Conservation (phyloP, 345 rosid genomes). For the Excoecaria agallocha region DNA sequence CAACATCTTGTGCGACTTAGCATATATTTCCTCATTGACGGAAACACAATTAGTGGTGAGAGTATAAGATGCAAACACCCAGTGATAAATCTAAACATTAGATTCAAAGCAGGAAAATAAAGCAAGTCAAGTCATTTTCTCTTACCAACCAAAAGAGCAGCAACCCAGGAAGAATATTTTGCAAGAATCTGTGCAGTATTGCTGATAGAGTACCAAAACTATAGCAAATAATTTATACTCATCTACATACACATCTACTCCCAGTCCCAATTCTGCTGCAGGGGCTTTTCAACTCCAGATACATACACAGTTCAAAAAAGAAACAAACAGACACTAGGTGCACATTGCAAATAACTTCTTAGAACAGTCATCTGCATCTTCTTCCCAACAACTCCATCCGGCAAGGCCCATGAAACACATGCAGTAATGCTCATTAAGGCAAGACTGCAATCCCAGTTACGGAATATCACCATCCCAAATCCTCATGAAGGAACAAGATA, state of each 20-base stretch:
- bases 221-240: conserved; percentile 52
- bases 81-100: conserved; percentile 12
- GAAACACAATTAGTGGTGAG: conserved; percentile 21
- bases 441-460: conserved; percentile 25
- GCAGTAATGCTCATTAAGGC: conserved; percentile 34
- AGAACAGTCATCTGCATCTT: conserved; percentile 29
- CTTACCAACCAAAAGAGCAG: conserved; percentile 74
- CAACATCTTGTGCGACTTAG: conserved; percentile 27
- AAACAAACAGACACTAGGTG: conserved; percentile 31
- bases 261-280: conserved; percentile 59
- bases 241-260: conserved; percentile 56
- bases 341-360: conserved; percentile 26
- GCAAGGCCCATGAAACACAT: conserved; percentile 29
- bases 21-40: conserved; percentile 24
- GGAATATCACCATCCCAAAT: conserved; percentile 20
- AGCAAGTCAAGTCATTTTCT: conserved; percentile 40
- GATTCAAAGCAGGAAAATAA: conserved; percentile 22
- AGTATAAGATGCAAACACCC: conserved; percentile 16
- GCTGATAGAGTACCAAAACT: conserved; percentile 60
- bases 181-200: conserved; percentile 70
- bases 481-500: conserved; percentile 25
- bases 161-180: conserved; percentile 56
- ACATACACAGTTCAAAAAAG: conserved; percentile 30
- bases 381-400: conserved; percentile 35
- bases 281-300: conserved; percentile 48